Conservation (phyloP, 2,329 filamentous ascomycete genomes). For the Hypoxylon rubiginosum region DNA sequence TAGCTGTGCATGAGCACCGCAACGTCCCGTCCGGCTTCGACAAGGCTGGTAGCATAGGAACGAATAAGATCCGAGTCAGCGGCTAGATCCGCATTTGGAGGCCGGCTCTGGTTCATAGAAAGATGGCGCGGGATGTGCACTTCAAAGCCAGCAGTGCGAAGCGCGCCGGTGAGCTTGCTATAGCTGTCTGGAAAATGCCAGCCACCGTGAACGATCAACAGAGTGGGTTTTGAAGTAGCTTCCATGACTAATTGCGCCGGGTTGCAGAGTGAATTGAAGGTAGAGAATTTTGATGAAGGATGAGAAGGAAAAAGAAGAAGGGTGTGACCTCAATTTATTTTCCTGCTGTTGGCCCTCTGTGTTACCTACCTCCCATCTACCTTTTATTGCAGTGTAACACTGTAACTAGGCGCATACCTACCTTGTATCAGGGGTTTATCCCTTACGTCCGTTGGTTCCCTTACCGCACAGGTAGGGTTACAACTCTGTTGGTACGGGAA, state of each 20-base stretch:
- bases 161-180: slow-evolving; percentile 16
- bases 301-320: no score
- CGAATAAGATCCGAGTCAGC: slow-evolving; percentile 41
- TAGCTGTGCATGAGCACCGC: slow-evolving; percentile 46
- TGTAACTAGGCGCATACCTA: no score
- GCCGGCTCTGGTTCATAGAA: slow-evolving; percentile 35
- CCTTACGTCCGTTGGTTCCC: no score
- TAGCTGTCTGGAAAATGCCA: slow-evolving; percentile 31
- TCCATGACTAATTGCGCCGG: slow-evolving; percentile 5
- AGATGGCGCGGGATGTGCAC: slow-evolving; percentile 25
- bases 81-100: slow-evolving; percentile 40
- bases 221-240: slow-evolving; percentile 12
- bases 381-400: no score
- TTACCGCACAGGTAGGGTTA: no score
- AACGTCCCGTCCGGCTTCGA: slow-evolving; percentile 36
- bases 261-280: no score
- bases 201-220: slow-evolving; percentile 27
- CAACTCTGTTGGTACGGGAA: no score
- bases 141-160: slow-evolving; percentile 16
- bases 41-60: slow-evolving; percentile 34
- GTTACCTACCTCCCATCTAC: no score
- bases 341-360: no score
- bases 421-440: no score
- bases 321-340: no score
- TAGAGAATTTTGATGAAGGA: no score